Base-by-base conservation (phyloP, 1,139 yeast species). In the Candida sojae region DNA sequence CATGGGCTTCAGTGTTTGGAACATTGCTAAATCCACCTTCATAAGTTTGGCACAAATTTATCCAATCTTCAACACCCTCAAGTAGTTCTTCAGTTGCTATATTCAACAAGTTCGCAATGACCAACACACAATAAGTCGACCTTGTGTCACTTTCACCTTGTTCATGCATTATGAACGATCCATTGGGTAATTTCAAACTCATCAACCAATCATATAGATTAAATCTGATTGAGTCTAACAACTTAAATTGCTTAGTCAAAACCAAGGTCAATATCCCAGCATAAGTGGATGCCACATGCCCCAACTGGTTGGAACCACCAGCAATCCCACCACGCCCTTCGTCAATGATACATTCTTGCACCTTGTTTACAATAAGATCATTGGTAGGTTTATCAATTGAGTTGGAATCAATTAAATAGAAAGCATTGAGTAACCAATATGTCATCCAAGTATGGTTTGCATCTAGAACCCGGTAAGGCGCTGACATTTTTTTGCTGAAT, bases 21-120 rank as follows among this genome's bases (percentile, higher is more conserved):
- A 75, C 73, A 1, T 96, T 96, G 1, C 93, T 88, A 67, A 92
- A 88, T 0, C 99, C 99, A 25, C 99, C 99, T 67, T 95, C 99
- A 64, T 80, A 92, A 0, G 96, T 88, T 65, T 93, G 99, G 58
- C 97, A 90, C 9, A 62, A 56, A 0, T 70, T 57, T n/a, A 93
- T 57, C 84, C 92, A 93, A 9, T 75, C 77, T 1, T 73, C 72
- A 0, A 83, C 77, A 10, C 80, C 81, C 11, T 68, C 69, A 0
- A 68, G 57, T n/a, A 93, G 67, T 50, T 86, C 88, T 0, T 79
- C 82, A 0, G 91, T 85, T 36, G 83, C 45, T 1, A 91, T 73
- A 53, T 82, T 75, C 37, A 92, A 74, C 49, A 92, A 59, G 0
- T 87, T 75, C 0, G 96, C 91, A 6, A 86, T 75, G n/a, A 84